Evolutionary conservation across 192 early-diverging fungal genomes (phyloP).

Genomic region (Mortierella alpina): DNA sequence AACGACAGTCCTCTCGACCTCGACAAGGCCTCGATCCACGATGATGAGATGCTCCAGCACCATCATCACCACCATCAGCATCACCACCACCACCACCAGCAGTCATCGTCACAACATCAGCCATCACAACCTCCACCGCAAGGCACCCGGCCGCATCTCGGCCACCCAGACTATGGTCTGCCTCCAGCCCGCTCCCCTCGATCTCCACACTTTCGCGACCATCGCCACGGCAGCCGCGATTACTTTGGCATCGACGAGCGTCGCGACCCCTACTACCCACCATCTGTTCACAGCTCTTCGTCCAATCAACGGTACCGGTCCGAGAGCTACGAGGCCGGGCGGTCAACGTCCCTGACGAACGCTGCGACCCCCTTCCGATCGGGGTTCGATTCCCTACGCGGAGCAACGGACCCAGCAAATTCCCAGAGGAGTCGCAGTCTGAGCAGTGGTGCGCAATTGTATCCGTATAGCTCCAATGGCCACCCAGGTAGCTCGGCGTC

Average conservation of each 20-base stretch:
- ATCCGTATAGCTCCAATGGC: slow-evolving; percentile 17
- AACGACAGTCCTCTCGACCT: slow-evolving; percentile 36
- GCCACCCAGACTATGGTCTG: slow-evolving; percentile 14
- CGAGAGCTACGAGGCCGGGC: slow-evolving; percentile 45
- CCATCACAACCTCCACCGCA: neutral
- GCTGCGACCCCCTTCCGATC: slow-evolving; percentile 42
- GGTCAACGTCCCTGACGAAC: slow-evolving; percentile 45
- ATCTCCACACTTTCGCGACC: slow-evolving; percentile 37
- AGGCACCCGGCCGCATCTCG: neutral
- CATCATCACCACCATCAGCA: slow-evolving; percentile 2
- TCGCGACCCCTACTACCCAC: slow-evolving; percentile 26
- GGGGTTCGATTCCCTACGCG: slow-evolving; percentile 18
- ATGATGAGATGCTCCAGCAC: neutral
- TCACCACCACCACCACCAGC: slow-evolving; percentile 5
- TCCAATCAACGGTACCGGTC: slow-evolving; percentile 32
- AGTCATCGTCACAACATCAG: neutral
- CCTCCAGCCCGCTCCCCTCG: slow-evolving; percentile 34
- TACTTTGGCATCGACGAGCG: slow-evolving; percentile 19
- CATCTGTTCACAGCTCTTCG: neutral
- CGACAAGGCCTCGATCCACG: slow-evolving; percentile 10
- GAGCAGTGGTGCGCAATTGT: slow-evolving; percentile 46
- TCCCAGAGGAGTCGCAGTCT: slow-evolving; percentile 42
- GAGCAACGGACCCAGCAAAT: slow-evolving; percentile 20
- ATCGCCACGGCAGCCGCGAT: slow-evolving; percentile 2
- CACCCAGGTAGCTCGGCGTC: neutral